These are phyloP conservation scores for Verbena officinalis DNA, from an alignment of 257 asterid genomes.

Conservation along the genomic window DNA sequence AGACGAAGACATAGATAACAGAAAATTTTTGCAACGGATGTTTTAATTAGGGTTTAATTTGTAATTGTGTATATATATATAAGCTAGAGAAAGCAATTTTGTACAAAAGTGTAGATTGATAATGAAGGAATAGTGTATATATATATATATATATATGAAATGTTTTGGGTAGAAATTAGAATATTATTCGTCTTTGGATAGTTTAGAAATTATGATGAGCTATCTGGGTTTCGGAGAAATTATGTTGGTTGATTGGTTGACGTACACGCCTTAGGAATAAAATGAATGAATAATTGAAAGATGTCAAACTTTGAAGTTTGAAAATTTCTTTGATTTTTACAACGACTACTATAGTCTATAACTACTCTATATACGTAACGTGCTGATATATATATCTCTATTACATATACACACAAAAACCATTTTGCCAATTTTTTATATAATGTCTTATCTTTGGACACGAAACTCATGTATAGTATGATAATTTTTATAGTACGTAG, in stretches of 20 bases:
- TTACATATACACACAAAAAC: neutral
- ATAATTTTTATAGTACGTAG: too few relatives aligned
- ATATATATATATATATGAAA: neutral
- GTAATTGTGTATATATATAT: neutral
- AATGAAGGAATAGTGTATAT: conserved; percentile 19
- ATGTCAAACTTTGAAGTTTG: neutral
- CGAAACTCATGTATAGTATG: too few relatives aligned
- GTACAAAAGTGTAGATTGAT: conserved; percentile 11
- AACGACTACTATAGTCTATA: too few relatives aligned
- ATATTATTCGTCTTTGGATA: too few relatives aligned
- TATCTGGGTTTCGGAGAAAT: neutral
- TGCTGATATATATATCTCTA: too few relatives aligned
- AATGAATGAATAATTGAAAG: neutral
- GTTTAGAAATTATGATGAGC: neutral
- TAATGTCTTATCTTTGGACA: too few relatives aligned
- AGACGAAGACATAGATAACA: conserved; percentile 24
- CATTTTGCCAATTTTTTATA: too few relatives aligned
- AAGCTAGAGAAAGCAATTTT: neutral
- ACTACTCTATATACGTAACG: too few relatives aligned
- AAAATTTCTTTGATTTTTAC: neutral
- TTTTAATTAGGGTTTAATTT: too few relatives aligned
- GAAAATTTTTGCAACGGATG: neutral
- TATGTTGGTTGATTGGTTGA: neutral
- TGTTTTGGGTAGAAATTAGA: too few relatives aligned
- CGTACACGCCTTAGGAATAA: conserved; percentile 3